Conservation (phyloP, 257 asterid species). For the Nicotiana otophora region DNA sequence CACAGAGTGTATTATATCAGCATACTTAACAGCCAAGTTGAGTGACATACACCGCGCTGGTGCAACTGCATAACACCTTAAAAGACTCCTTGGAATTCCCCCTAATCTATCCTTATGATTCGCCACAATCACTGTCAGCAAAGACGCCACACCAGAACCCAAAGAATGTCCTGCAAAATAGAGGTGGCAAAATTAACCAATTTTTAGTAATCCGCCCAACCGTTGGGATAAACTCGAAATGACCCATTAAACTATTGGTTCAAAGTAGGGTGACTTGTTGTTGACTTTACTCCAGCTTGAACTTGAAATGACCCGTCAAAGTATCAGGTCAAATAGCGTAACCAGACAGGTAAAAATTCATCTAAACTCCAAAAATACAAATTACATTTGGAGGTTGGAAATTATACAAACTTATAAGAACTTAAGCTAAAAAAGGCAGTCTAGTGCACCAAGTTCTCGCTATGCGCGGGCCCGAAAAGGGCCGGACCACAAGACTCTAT, state of each 20-base stretch:
- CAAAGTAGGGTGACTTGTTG: neutral
- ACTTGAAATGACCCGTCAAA: neutral
- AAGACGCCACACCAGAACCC: constrained; percentile 88
- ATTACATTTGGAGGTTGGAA: neutral
- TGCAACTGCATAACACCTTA: constrained; percentile 80
- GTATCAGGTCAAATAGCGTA: neutral
- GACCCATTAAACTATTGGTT: neutral
- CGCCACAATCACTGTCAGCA: constrained; percentile 64
- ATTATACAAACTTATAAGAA: neutral
- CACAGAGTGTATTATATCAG: constrained; percentile 72
- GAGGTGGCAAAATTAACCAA: neutral
- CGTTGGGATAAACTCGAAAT: neutral
- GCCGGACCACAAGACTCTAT: too few species aligned
- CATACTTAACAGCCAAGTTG: constrained; percentile 90
- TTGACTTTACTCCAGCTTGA: neutral
- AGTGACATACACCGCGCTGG: constrained; percentile 97
- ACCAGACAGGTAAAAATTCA: neutral
- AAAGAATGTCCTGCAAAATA: constrained; percentile 66
- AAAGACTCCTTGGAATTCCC: constrained; percentile 62
- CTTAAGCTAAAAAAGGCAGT: neutral
- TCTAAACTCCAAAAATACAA: neutral
- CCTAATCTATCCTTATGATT: constrained; percentile 69
- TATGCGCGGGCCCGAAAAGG: too few species aligned
- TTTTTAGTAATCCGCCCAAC: neutral
- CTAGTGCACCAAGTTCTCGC: too few species aligned